Evolutionary conservation across 495 filamentous ascomycete genomes (phyloP), one percentile per base, ranked within the genome.

Genomic region (Amorphotheca resinae): DNA sequence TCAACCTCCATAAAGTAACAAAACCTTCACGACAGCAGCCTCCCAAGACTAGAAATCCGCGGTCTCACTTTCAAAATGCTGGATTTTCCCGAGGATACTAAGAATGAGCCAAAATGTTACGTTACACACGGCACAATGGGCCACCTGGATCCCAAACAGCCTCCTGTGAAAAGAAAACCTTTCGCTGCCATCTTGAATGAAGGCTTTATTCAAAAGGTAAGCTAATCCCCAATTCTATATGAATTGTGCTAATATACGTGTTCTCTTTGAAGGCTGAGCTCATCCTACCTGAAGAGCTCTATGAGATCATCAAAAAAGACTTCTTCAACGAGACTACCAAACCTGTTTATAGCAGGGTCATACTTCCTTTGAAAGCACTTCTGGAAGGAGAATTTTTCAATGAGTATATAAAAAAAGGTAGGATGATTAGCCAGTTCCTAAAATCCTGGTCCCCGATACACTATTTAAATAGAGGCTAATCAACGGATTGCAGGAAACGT

Each of bases 391-490:
- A 80, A 0, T 98, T 98, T 52, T 89, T 94, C 59, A 84, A 77
- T 33, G 66, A 75, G 39, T 89, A 94, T 56, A 81, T 95, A 50
- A 95, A 94, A 58, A 67, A 71, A 51, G 88, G 88, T 93, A 73
- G 15, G 14, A 39, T 4, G 4, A 14, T n/a, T 34, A n/a, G 5
- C 32, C 46, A 8, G 9, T 9, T 11, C 20, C 22, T 21, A 16
- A 21, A 21, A 37, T 37, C 18, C 14, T 37, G 17, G 17, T 37
- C 11, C 14, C 33, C 48, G 11, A 45, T 23, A 28, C 32, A n/a
- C 3, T n/a, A n/a, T n/a, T n/a, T n/a, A n/a, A n/a, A n/a, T n/a
- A n/a, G n/a, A n/a, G n/a, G n/a, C n/a, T n/a, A n/a, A n/a, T n/a
- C n/a, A n/a, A n/a, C n/a, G n/a, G n/a, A n/a, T 22, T 15, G 21